These are phyloP conservation scores for Hibiscus trionum DNA, from an alignment of 345 rosid genomes.

Conservation along the genomic window DNA sequence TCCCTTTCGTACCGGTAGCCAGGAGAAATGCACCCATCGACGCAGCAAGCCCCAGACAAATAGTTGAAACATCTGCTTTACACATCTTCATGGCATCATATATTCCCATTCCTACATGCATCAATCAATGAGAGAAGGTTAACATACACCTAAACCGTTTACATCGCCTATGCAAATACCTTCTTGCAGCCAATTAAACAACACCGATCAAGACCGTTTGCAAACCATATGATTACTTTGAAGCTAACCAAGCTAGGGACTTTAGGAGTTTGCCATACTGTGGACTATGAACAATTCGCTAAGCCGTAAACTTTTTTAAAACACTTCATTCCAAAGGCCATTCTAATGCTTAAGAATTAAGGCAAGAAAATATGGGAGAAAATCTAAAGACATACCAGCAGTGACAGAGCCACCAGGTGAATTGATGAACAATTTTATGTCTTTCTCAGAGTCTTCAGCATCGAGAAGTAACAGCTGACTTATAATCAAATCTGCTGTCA, in stretches of 20 bases:
- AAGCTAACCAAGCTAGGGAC: neutral
- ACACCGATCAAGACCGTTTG: neutral
- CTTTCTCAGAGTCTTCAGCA: slow-evolving; percentile 72
- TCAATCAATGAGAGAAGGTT: slow-evolving; percentile 6
- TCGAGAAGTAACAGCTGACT: slow-evolving; percentile 88
- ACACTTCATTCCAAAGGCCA: neutral
- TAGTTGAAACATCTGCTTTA: slow-evolving; percentile 92
- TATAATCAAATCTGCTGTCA: slow-evolving; percentile 76
- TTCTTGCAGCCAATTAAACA: neutral
- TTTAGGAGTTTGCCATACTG: neutral
- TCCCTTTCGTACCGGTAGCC: slow-evolving; percentile 81
- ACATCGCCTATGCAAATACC: neutral
- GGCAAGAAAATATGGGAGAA: neutral
- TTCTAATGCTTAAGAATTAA: neutral
- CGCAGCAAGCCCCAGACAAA: slow-evolving; percentile 89
- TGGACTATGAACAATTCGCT: neutral
- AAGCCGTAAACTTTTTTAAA: neutral
- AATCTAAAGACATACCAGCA: slow-evolving; percentile 43
- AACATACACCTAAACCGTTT: neutral
- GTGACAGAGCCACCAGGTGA: slow-evolving; percentile 93
- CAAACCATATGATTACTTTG: neutral
- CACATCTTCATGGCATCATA: slow-evolving; percentile 95
- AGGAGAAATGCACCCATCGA: slow-evolving; percentile 93
- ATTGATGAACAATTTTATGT: slow-evolving; percentile 73
- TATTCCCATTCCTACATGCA: slow-evolving; percentile 71